A percentile compares a stretch with the other conserved stretches of the same genome.
phyloP scores from a whole-genome alignment of 179 eudicot species.

The Beta lomatogona region DNA sequence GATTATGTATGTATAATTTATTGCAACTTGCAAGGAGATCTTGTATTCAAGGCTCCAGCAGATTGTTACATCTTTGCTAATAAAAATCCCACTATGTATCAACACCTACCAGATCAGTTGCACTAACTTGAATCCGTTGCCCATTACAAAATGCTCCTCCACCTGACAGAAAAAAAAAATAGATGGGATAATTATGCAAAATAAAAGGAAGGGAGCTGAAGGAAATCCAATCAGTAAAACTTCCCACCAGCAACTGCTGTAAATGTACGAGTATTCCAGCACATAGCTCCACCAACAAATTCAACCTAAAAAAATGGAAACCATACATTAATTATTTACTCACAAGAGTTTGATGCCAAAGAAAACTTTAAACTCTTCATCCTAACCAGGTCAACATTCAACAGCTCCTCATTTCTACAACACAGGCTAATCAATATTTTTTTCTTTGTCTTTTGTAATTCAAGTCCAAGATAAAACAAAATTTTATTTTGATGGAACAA shows the following conservation, averaged over 20 bases:
- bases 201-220: not conserved
- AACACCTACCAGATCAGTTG: constrained; percentile 69
- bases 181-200: constrained; percentile 12
- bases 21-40: not conserved
- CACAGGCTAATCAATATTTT: not conserved
- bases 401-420: not conserved
- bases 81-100: constrained; percentile 16
- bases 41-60: not conserved
- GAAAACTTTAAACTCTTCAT: not conserved
- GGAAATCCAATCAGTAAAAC: constrained; percentile 18
- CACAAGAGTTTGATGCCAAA: not conserved
- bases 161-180: constrained; percentile 46
- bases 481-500: not conserved
- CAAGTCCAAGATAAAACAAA: not conserved
- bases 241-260: constrained; percentile 85
- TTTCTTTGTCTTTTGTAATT: not conserved
- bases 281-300: constrained; percentile 96
- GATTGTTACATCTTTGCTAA: not conserved
- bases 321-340: not conserved
- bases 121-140: constrained; percentile 72
- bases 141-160: constrained; percentile 96
- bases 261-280: constrained; percentile 97
- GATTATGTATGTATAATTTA: not conserved
- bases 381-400: not conserved
- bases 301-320: constrained; percentile 62